These are phyloP conservation scores for Umbellularia californica DNA, from an alignment of 164 flowering plant species.

Conservation along the genomic window DNA sequence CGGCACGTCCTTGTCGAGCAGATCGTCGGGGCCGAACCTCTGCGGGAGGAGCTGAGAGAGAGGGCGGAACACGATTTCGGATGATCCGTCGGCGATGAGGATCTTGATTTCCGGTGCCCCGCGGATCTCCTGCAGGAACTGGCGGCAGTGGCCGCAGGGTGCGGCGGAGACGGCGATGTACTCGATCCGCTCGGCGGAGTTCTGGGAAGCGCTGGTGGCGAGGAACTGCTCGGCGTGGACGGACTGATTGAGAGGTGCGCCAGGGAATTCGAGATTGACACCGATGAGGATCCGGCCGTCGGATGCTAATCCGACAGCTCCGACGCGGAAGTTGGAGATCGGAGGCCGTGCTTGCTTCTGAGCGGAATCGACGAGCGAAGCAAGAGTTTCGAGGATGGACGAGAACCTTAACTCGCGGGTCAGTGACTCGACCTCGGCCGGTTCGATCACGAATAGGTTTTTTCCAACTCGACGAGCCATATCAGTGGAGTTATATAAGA, in stretches of 20 bases:
- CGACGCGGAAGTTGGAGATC: constrained; percentile 82
- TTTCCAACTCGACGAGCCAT: constrained; percentile 1
- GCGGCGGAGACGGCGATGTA: constrained; percentile 76
- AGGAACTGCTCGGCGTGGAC: constrained; percentile 95
- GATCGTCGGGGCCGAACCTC: constrained; percentile 73
- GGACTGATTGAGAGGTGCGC: constrained; percentile 78
- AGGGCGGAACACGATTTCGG: constrained; percentile 21
- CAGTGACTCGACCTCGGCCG: constrained; percentile 54
- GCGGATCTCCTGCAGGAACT: constrained; percentile 83
- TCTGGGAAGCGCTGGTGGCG: constrained; percentile 56
- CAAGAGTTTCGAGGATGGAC: constrained; percentile 45
- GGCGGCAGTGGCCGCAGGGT: constrained; percentile 99
- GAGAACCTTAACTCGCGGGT: constrained; percentile 32
- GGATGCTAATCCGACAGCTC: constrained; percentile 64
- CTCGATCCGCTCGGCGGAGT: constrained; percentile 36
- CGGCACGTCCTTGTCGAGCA: constrained; percentile 49
- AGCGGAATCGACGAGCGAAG: constrained; percentile 50
- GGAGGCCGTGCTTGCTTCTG: constrained; percentile 71
- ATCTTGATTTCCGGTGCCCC: constrained; percentile 44
- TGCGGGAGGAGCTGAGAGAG: constrained; percentile 45
- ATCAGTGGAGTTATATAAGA: neutral
- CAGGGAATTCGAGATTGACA: constrained; percentile 83
- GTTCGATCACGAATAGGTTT: constrained; percentile 48
- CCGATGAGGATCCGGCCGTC: constrained; percentile 82
- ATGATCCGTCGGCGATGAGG: constrained; percentile 25